These are phyloP conservation scores for Colletotrichum filicis DNA, from an alignment of 2,329 filamentous ascomycete species.

Conservation along the genomic window DNA sequence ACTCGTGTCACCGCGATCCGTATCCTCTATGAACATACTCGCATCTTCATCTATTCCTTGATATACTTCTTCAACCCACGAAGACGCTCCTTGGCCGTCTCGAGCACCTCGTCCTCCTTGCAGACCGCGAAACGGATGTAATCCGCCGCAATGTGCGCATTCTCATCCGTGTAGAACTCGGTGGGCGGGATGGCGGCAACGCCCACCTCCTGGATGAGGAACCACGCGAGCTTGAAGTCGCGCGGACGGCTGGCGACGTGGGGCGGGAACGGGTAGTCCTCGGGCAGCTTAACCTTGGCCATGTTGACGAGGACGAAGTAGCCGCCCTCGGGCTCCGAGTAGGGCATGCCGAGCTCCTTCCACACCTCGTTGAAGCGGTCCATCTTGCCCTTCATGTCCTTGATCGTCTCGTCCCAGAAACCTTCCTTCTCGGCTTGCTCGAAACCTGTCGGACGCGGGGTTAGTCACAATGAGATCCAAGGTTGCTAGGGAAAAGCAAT, in stretches of 20 bases:
- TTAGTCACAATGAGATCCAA: neutral
- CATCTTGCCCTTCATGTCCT: conserved; percentile 92
- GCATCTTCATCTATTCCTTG: conserved; percentile 16
- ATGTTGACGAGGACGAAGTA: conserved; percentile 98
- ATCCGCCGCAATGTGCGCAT: conserved; percentile 88
- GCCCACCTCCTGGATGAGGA: conserved; percentile 94
- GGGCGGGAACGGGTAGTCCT: conserved; percentile 86
- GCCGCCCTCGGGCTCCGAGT: conserved; percentile 93
- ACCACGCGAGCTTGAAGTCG: conserved; percentile 96
- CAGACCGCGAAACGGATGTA: conserved; percentile 97
- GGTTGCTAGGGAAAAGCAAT: too few relatives aligned
- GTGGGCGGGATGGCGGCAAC: conserved; percentile 96
- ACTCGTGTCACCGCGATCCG: neutral
- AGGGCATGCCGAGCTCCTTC: conserved; percentile 79
- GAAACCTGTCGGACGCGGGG: conserved; percentile 64
- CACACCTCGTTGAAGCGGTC: conserved; percentile 86
- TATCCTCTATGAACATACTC: too few relatives aligned
- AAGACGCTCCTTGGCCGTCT: conserved; percentile 80
- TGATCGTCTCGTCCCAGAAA: conserved; percentile 88
- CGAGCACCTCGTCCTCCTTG: conserved; percentile 89
- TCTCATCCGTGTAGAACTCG: conserved; percentile 92
- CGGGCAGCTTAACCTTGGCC: conserved; percentile 84
- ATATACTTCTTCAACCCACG: conserved; percentile 80
- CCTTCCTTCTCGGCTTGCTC: conserved; percentile 86
- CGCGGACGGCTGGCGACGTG: conserved; percentile 88